Conservation (phyloP, 129 eudicot genomes). For the Oenanthe sinensis region DNA sequence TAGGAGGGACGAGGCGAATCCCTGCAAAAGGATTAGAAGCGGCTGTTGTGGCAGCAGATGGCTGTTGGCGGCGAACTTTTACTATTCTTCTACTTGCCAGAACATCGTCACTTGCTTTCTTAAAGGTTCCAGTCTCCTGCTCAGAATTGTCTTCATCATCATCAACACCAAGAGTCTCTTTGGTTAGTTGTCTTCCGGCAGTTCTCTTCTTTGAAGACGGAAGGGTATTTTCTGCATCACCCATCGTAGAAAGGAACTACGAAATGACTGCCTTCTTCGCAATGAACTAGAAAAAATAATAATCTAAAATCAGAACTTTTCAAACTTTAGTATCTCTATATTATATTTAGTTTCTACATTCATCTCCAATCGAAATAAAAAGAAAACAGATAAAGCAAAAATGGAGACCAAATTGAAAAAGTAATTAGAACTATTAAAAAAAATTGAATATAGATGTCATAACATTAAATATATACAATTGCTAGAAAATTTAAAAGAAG, state of each 20-base stretch:
- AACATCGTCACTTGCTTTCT: constrained; percentile 79
- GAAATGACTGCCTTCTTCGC: constrained; percentile 1
- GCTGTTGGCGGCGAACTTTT: constrained; percentile 63
- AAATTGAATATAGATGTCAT: not conserved
- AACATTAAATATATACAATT: not conserved
- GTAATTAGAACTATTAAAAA: not conserved
- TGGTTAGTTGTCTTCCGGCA: constrained; percentile 65
- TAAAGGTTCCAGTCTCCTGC: constrained; percentile 67
- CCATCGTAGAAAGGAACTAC: constrained; percentile 31
- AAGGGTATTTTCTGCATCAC: constrained; percentile 47
- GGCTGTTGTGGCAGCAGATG: constrained; percentile 47
- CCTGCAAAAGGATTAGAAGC: constrained; percentile 82
- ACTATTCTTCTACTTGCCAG: constrained; percentile 74
- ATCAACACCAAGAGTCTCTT: constrained; percentile 54
- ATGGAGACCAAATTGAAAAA: not conserved
- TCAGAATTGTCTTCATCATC: constrained; percentile 62
- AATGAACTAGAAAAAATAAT: not conserved
- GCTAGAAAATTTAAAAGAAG: not conserved
- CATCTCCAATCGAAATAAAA: not conserved
- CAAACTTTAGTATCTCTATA: not conserved
- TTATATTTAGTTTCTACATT: not conserved
- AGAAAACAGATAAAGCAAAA: not conserved
- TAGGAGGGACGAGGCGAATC: constrained; percentile 51
- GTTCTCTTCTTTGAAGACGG: constrained; percentile 84
- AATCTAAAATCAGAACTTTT: not conserved